These are phyloP conservation scores for Pluteus cervinus DNA, from an alignment of 768 basidiomycete genomes.

Conservation along the genomic window DNA sequence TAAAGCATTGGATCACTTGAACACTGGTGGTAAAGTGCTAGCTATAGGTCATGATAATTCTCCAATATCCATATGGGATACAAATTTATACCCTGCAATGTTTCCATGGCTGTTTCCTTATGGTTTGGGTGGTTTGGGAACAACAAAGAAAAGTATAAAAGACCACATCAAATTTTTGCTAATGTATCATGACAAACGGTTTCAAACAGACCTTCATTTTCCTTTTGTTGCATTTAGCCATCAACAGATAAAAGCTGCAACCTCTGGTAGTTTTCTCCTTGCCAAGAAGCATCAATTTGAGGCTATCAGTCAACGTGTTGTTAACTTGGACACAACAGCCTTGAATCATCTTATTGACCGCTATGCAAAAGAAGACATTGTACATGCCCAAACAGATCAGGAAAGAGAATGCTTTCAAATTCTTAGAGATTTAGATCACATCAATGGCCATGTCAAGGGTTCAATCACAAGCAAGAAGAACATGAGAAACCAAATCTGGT, in stretches of 20 bases:
- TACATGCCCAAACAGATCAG: conserved; percentile 10
- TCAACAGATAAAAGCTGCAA: conserved; percentile 20
- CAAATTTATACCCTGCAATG: conserved; percentile 24
- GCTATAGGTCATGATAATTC: conserved; percentile 13
- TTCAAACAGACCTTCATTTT: conserved; percentile 22
- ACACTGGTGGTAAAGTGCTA: conserved; percentile 13
- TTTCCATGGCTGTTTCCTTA: conserved; percentile 33
- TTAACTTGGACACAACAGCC: conserved; percentile 7
- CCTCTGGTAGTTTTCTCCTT: conserved; percentile 15
- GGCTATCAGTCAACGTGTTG: conserved; percentile 10
- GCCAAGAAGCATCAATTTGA: conserved; percentile 12
- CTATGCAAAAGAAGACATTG: conserved; percentile 9
- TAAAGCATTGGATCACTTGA: conserved; percentile 17
- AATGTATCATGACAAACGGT: conserved; percentile 26
- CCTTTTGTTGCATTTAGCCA: conserved; percentile 23
- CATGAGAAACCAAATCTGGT: conserved; percentile 19
- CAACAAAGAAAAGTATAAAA: conserved; percentile 9
- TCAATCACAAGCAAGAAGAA: conserved; percentile 18
- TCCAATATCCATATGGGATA: conserved; percentile 16
- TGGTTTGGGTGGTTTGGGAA: conserved; percentile 16
- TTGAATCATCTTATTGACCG: conserved; percentile 6
- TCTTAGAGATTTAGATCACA: conserved; percentile 15
- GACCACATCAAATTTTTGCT: conserved; percentile 19
- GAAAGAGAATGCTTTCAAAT: conserved; percentile 16
- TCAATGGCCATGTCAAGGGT: conserved; percentile 12